phyloP scores from a whole-genome alignment of 768 basidiomycete species.

The Dacryopinax primogenitus region DNA sequence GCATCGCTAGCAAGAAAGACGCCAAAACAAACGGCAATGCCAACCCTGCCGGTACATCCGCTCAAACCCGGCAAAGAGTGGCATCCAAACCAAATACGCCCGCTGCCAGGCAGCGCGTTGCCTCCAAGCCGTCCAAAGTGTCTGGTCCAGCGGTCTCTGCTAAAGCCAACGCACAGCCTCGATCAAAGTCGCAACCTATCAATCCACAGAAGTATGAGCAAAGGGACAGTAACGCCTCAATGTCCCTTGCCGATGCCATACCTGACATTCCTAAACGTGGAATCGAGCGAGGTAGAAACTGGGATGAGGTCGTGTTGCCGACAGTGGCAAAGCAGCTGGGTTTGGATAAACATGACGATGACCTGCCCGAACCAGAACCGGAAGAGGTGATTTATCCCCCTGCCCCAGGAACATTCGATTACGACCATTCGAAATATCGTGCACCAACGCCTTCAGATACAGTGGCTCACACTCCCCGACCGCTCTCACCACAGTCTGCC shows the following conservation, averaged over 20 bases:
- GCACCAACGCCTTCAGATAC: constrained; percentile 22
- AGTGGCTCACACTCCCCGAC: neutral
- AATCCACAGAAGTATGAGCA: neutral
- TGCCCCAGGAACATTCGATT: constrained; percentile 74
- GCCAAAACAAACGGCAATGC: neutral
- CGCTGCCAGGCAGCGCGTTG: neutral
- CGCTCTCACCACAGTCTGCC: neutral
- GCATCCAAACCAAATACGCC: neutral
- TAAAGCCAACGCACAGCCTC: neutral
- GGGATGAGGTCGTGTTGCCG: neutral
- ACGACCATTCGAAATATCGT: constrained; percentile 57
- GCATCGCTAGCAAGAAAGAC: neutral
- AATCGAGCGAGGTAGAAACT: neutral
- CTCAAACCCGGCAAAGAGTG: neutral
- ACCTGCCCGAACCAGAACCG: neutral
- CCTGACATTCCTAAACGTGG: neutral
- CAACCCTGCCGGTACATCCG: neutral
- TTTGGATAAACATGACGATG: neutral
- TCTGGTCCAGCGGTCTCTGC: neutral
- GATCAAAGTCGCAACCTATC: neutral
- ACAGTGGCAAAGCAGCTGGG: constrained; percentile 5
- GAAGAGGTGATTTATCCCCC: neutral
- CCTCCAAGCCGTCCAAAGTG: constrained; percentile 5
- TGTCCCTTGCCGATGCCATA: neutral
- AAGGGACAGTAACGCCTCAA: neutral